phyloP scores from a whole-genome alignment of 345 rosid species.

The Rhodomyrtus tomentosa region DNA sequence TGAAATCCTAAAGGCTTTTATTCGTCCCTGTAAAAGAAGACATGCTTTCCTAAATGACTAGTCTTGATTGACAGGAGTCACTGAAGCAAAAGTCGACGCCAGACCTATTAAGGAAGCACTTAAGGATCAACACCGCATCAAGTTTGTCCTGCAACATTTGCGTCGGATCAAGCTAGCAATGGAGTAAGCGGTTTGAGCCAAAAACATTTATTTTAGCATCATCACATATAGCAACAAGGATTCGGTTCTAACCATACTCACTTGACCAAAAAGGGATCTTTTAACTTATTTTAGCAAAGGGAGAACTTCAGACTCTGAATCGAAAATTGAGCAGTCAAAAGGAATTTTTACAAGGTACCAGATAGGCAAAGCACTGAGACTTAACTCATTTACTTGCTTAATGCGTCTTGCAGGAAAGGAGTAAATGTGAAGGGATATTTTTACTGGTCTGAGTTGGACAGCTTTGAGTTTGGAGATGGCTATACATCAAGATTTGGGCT shows the following conservation, averaged over 20 bases:
- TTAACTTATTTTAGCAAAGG: neutral
- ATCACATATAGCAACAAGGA: neutral
- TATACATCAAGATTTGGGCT: conserved; percentile 1
- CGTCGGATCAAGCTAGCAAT: neutral
- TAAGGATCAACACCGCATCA: neutral
- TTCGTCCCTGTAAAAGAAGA: neutral
- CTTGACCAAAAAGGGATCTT: neutral
- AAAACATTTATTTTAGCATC: neutral
- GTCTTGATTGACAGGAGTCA: neutral
- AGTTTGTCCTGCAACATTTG: conserved; percentile 1
- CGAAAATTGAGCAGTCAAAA: neutral
- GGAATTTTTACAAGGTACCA: conserved; percentile 13
- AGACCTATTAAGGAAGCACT: neutral
- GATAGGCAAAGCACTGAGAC: conserved; percentile 3
- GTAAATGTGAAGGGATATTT: conserved; percentile 1
- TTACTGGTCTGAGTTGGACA: neutral
- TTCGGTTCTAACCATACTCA: neutral
- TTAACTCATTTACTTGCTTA: neutral
- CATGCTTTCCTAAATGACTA: neutral
- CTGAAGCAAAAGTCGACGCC: neutral
- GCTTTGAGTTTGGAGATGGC: conserved; percentile 1
- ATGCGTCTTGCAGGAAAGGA: neutral
- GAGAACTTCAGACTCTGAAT: neutral
- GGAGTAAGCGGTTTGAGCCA: neutral
- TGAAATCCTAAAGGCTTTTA: neutral